Conservation (phyloP, 2,329 filamentous ascomycete genomes). For the Emmonsia crescens region DNA sequence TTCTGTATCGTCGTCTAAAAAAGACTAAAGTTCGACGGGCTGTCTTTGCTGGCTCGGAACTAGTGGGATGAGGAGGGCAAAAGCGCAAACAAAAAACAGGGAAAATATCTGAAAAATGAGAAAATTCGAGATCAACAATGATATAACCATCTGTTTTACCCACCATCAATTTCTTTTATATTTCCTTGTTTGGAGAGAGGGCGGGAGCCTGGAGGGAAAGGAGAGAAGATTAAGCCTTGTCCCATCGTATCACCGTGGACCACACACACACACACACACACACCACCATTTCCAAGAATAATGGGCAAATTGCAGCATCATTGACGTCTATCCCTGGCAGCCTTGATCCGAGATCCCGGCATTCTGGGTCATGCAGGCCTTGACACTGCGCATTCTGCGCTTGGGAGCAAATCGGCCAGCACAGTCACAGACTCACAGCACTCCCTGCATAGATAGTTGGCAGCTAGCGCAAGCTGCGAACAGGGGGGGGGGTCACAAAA, state of each 20-base stretch:
- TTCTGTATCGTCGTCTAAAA: not conserved
- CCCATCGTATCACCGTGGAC: not conserved
- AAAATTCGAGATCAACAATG: not conserved
- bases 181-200: not conserved
- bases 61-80: not conserved
- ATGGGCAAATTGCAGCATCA: not conserved
- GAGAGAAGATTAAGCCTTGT: not conserved
- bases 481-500: too few relatives aligned
- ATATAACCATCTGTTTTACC: not conserved
- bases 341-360: not conserved
- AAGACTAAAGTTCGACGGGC: not conserved
- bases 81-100: not conserved
- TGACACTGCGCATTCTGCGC: not conserved
- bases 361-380: not conserved
- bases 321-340: not conserved
- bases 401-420: not conserved
- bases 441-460: not conserved
- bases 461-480: not conserved
- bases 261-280: not conserved
- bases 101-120: not conserved
- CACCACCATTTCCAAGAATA: not conserved
- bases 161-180: not conserved
- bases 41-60: not conserved
- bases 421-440: not conserved
- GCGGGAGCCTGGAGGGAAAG: not conserved